These are phyloP conservation scores for Trichodelitschia bisporula DNA, from an alignment of 495 filamentous ascomycete genomes.

Conservation along the genomic window DNA sequence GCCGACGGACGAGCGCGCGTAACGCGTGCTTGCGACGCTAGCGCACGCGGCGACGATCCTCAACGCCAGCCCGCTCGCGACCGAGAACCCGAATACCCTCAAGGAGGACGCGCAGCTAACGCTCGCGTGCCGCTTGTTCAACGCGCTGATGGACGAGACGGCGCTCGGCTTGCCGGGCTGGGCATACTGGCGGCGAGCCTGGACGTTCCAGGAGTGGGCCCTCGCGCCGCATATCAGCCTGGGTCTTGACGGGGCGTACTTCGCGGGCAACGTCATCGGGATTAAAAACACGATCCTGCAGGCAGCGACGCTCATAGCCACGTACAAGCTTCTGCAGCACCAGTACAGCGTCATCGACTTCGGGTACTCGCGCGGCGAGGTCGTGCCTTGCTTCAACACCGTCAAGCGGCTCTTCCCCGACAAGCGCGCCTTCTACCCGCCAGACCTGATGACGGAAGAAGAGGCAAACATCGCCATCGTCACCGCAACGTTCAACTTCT, in stretches of 20 bases:
- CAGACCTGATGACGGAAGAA: neutral
- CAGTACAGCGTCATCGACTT: neutral
- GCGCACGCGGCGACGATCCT: neutral
- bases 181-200: conserved; percentile 1
- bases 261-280: neutral
- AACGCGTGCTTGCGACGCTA: neutral
- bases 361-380: neutral
- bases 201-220: conserved; percentile 1
- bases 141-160: neutral
- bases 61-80: neutral
- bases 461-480: conserved; percentile 1
- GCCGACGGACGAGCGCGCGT: neutral
- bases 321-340: neutral
- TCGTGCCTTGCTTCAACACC: neutral
- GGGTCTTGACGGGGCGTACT: neutral
- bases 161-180: neutral
- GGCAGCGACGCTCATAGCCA: neutral
- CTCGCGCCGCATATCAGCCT: neutral
- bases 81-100: neutral
- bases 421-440: neutral
- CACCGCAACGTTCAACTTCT: neutral
- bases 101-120: neutral
- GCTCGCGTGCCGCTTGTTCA: neutral
- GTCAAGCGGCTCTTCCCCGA: neutral
- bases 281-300: neutral